phyloP scores from a whole-genome alignment of 176 grass and related monocot genomes.

The Rhipidocladum racemiflorum region DNA sequence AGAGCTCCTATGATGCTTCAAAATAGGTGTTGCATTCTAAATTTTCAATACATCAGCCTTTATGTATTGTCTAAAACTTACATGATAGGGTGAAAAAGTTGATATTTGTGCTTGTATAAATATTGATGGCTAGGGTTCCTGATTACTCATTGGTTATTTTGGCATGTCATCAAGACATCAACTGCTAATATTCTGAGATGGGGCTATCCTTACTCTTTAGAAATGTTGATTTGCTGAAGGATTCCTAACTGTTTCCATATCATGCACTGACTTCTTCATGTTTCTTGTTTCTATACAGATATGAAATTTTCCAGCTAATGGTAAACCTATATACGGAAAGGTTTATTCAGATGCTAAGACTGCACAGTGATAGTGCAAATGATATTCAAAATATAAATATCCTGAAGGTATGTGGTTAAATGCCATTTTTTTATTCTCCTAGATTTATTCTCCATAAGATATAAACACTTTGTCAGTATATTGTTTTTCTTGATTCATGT shows the following conservation, averaged over 20 bases:
- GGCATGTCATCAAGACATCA: constrained; percentile 9
- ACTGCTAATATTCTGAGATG: neutral
- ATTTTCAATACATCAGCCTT: constrained; percentile 9
- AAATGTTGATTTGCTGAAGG: neutral
- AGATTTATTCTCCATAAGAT: constrained; percentile 4
- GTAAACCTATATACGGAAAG: constrained; percentile 97
- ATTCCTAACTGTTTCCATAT: constrained; percentile 12
- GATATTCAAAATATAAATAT: constrained; percentile 98
- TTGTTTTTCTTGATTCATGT: constrained; percentile 18
- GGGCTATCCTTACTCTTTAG: neutral
- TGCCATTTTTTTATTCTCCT: constrained; percentile 10
- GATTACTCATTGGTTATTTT: constrained; percentile 19
- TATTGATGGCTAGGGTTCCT: neutral
- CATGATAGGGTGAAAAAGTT: neutral
- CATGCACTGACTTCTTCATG: constrained; percentile 17
- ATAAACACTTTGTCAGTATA: constrained; percentile 20
- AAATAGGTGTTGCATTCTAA: neutral
- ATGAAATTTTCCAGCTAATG: constrained; percentile 98
- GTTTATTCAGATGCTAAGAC: constrained; percentile 94
- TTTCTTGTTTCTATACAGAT: constrained; percentile 58
- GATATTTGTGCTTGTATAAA: constrained; percentile 24
- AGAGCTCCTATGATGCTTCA: neutral
- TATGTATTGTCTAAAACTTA: constrained; percentile 21
- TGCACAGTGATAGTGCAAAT: constrained; percentile 93
- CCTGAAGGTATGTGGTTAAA: constrained; percentile 62